Evolutionary conservation across 805 yeast genomes (phyloP).

Genomic region (Spathaspora hagerdaliae): DNA sequence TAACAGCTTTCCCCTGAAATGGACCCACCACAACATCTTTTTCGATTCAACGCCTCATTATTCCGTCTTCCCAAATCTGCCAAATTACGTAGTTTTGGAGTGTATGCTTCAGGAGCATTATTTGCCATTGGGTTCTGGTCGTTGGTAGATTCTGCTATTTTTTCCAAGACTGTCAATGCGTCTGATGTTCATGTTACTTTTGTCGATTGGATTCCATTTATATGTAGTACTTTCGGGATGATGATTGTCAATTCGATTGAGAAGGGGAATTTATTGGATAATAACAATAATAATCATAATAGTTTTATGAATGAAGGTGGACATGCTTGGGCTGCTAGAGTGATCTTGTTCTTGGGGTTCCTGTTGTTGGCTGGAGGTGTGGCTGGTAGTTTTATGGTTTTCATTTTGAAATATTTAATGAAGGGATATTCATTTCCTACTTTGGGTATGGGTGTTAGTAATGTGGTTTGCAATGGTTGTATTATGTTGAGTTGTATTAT

Average conservation of each 20-base stretch:
- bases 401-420: constrained; percentile 77
- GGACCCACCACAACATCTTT: constrained; percentile 37
- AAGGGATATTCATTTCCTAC: constrained; percentile 83
- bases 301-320: constrained; percentile 38
- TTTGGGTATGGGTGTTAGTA: constrained; percentile 88
- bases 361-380: constrained; percentile 90
- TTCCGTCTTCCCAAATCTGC: constrained; percentile 69
- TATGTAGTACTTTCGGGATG: constrained; percentile 88
- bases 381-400: constrained; percentile 86
- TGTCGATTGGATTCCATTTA: constrained; percentile 93
- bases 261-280: constrained; percentile 53
- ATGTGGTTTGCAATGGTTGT: constrained; percentile 73
- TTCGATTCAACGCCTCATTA: constrained; percentile 51
- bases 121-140: constrained; percentile 89
- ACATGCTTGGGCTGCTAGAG: constrained; percentile 91
- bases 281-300: constrained; percentile 22
- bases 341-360: constrained; percentile 87
- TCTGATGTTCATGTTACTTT: constrained; percentile 83
- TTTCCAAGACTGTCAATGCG: constrained; percentile 79
- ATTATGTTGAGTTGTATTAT: constrained; percentile 86
- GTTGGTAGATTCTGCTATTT: constrained; percentile 83
- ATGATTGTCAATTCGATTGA: constrained; percentile 72
- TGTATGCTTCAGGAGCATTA: constrained; percentile 70
- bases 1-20: neutral
- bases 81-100: constrained; percentile 66